phyloP scores from a whole-genome alignment of 495 filamentous ascomycete genomes.

The Tricharina praecox region DNA sequence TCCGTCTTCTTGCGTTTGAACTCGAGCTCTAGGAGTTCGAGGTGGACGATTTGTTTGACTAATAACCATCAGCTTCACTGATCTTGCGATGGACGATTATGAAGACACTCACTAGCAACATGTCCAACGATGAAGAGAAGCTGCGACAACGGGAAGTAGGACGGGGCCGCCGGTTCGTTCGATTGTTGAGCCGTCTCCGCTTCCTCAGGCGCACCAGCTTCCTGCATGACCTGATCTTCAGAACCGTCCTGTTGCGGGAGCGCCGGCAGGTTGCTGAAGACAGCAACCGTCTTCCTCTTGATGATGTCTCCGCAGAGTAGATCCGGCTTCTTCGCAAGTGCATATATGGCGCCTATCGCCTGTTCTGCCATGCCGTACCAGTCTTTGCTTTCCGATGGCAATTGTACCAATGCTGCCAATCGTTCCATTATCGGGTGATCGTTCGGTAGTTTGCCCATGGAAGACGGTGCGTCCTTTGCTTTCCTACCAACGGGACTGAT shows the following conservation, averaged over 20 bases:
- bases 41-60: conserved; percentile 96
- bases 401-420: conserved; percentile 68
- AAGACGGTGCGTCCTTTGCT: conserved; percentile 35
- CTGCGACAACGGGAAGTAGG: conserved; percentile 64
- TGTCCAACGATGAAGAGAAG: conserved; percentile 92
- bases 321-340: conserved; percentile 87
- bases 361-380: conserved; percentile 98
- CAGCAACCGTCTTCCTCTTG: conserved; percentile 63
- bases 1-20: conserved; percentile 94
- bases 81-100: neutral
- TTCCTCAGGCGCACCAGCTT: conserved; percentile 27
- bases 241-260: neutral
- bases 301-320: conserved; percentile 84
- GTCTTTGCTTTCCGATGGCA: conserved; percentile 75
- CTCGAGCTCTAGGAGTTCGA: conserved; percentile 92
- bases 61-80: neutral
- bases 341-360: conserved; percentile 87
- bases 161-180: conserved; percentile 20
- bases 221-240: conserved; percentile 20
- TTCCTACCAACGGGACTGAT: conserved; percentile 72
- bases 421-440: conserved; percentile 72
- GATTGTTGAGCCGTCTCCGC: conserved; percentile 11
- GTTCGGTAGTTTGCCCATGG: conserved; percentile 66
- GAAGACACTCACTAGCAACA: conserved; percentile 43
- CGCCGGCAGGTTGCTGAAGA: conserved; percentile 38